Base-by-base conservation (phyloP, 805 yeast species). In the Starmerella roubikii region DNA sequence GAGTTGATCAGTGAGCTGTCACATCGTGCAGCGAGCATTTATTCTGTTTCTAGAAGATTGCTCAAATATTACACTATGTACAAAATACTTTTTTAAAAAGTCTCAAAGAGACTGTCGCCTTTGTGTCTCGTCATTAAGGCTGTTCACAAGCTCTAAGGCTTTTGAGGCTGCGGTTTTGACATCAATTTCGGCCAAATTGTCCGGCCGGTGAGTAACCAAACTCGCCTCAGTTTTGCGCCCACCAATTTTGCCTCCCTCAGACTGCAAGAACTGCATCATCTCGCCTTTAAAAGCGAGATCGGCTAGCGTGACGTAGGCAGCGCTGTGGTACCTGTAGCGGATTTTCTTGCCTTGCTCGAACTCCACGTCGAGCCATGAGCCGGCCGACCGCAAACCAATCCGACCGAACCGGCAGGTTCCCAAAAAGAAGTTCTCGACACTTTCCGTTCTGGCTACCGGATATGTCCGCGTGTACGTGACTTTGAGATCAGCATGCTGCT, bases 211-310 rank as follows among this genome's bases (percentile, higher is more conserved):
- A 16, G 71, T 64, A 34, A 70, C 66, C 44, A 74, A 54, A 44
- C 65, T 58, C 39, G 71, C 62, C 52, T 74, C 79, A 8, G 60
- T 44, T 20, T 63, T 57, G 41, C 74, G 58, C 1, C 79, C 79
- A 11, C 77, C 78, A 32, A 71, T 57, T 6, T 64, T 54, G 3
- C 78, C 79, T n/a, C 77, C 76, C 49, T 74, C 78, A 15, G 69
- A 56, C 15, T 64, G 52, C 30, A 67, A 60, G 38, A 63, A 60
- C 44, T 70, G 73, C 16, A 70, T 54, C 21, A 54, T 35, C 12
- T 31, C 35, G 9, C 58, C 61, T 12, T 57, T 57, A 38, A 52
- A 63, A n/a, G 54, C 44, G 40, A 70, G 60, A 36, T 65, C 67
- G 26, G 69, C 50, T 42, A 68, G 69, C 9, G 68, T 62, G 32